Conservation (phyloP, 176 grass and related monocot genomes). For the Musa troglodytarum region DNA sequence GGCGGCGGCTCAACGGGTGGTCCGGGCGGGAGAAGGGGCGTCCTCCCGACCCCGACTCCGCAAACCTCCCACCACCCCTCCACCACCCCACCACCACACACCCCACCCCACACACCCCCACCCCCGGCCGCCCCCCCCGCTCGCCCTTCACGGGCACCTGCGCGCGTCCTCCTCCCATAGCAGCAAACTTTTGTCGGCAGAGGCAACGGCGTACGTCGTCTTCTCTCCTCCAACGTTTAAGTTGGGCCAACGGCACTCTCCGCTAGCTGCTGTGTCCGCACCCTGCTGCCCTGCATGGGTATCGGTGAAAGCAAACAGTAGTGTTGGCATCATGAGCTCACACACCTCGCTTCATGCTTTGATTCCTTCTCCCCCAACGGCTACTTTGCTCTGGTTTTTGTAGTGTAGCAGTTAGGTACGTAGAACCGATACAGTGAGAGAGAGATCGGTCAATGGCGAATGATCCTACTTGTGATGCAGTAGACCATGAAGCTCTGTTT, state of each 20-base stretch:
- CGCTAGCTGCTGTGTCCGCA: not conserved
- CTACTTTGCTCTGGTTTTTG: not conserved
- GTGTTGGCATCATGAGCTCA: not conserved
- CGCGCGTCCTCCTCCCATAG: not conserved
- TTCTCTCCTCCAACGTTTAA: not conserved
- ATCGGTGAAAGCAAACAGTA: not conserved
- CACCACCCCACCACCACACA: too few species aligned
- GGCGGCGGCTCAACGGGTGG: too few species aligned
- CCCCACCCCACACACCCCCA: too few species aligned
- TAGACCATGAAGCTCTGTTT: too few species aligned
- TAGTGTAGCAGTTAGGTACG: too few species aligned
- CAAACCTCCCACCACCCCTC: too few species aligned
- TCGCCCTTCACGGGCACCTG: not conserved
- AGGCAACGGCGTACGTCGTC: not conserved
- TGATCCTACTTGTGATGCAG: too few species aligned
- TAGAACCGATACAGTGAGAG: too few species aligned
- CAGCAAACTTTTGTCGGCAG: not conserved
- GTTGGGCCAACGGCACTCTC: not conserved
- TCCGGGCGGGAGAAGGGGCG: too few species aligned
- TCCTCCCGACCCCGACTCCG: too few species aligned
- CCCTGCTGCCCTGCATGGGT: not conserved
- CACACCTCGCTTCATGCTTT: not conserved
- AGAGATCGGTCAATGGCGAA: too few species aligned
- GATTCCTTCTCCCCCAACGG: not conserved
- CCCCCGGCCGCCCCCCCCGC: too few species aligned